Evolutionary conservation across 352 stramenopile species (phyloP).

Genomic region (Phytophthora sp.): DNA sequence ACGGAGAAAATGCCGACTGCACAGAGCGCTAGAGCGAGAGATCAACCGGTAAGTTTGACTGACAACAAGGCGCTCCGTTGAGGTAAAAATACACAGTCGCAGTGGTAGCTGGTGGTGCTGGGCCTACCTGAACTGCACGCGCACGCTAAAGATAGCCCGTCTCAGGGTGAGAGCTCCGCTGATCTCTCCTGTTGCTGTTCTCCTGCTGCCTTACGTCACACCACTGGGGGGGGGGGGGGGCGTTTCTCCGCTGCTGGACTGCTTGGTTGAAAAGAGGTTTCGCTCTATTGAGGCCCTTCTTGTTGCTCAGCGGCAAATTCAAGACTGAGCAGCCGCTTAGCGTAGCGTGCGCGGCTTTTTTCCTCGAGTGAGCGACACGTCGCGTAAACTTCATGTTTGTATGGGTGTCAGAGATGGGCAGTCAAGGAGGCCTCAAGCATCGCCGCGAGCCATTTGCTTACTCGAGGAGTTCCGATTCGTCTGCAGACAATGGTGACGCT

Average conservation of each 20-base stretch:
- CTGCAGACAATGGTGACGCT: too few species aligned
- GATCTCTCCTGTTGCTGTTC: not conserved
- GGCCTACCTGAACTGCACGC: not conserved
- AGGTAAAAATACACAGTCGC: conserved; percentile 26
- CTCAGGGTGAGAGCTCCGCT: conserved; percentile 5
- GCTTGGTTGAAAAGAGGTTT: conserved; percentile 3
- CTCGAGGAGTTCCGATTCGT: too few species aligned
- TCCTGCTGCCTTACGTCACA: not conserved
- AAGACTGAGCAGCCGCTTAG: conserved; percentile 6
- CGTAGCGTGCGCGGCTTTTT: conserved; percentile 8
- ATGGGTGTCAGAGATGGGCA: conserved; percentile 23
- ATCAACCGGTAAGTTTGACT: not conserved
- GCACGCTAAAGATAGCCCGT: conserved; percentile 21
- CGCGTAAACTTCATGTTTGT: conserved; percentile 26
- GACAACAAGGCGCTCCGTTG: not conserved
- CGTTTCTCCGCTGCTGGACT: conserved; percentile 1
- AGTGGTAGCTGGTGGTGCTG: too few species aligned
- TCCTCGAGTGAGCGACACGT: conserved; percentile 16
- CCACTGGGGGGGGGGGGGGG: not conserved
- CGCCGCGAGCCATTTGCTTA: conserved; percentile 1
- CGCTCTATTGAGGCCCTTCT: not conserved
- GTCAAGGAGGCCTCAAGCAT: not conserved
- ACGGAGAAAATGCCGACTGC: conserved; percentile 24
- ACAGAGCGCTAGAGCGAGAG: conserved; percentile 1
- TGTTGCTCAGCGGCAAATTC: conserved; percentile 6